phyloP scores from a whole-genome alignment of 2,329 filamentous ascomycete genomes.

The Metarhizium humberi region DNA sequence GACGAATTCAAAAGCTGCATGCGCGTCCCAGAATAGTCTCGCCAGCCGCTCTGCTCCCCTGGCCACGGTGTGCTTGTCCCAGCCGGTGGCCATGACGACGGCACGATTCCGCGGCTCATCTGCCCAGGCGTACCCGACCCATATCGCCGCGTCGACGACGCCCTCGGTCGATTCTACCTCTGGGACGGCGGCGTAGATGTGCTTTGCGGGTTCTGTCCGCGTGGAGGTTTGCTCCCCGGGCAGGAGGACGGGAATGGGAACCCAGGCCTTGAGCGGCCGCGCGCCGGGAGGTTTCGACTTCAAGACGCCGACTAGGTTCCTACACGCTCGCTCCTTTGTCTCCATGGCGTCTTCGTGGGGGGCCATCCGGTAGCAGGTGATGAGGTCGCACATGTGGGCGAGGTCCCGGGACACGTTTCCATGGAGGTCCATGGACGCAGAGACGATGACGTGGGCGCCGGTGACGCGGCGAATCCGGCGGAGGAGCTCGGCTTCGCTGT shows the following conservation, averaged over 20 bases:
- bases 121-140: constrained; percentile 48
- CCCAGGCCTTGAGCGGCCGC: constrained; percentile 41
- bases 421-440: constrained; percentile 46
- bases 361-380: constrained; percentile 44
- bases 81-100: constrained; percentile 40
- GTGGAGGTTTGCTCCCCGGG: constrained; percentile 48
- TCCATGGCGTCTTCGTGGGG: constrained; percentile 41
- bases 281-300: constrained; percentile 16
- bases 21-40: constrained; percentile 35
- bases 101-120: constrained; percentile 44
- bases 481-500: constrained; percentile 38
- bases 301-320: constrained; percentile 32
- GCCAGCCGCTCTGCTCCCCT: constrained; percentile 35
- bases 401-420: constrained; percentile 42
- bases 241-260: constrained; percentile 40
- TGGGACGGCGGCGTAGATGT: constrained; percentile 38
- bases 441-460: constrained; percentile 36
- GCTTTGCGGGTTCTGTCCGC: constrained; percentile 39
- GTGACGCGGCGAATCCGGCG: constrained; percentile 33
- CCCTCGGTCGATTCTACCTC: constrained; percentile 29
- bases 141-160: constrained; percentile 41
- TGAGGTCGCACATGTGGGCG: constrained; percentile 38
- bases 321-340: constrained; percentile 41
- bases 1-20: constrained; percentile 39
- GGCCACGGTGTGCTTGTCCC: constrained; percentile 29